phyloP scores from a whole-genome alignment of 2,329 filamentous ascomycete genomes.

The Calonectria ilicicola region DNA sequence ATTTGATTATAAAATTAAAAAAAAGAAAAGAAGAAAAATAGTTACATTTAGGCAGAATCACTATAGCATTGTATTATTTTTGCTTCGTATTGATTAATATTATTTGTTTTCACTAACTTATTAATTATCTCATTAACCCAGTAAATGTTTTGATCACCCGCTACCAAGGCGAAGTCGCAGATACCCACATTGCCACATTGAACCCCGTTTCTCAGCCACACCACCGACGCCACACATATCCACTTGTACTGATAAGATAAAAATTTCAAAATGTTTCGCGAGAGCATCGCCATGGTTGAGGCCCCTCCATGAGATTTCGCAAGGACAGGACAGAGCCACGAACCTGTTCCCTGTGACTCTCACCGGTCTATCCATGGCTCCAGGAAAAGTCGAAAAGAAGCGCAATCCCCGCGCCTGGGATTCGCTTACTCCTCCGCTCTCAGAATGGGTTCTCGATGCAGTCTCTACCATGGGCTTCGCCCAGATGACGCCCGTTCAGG shows the following conservation, averaged over 20 bases:
- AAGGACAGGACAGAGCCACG: not conserved
- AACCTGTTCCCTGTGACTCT: not conserved
- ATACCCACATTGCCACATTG: not conserved
- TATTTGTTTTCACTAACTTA: not conserved
- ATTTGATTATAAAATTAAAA: not conserved
- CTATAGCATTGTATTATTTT: not conserved
- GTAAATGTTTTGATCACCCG: not conserved
- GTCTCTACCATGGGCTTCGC: conserved; percentile 86
- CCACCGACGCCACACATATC: conserved; percentile 24
- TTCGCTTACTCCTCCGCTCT: conserved; percentile 52
- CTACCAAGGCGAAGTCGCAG: not conserved
- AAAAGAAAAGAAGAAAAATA: not conserved
- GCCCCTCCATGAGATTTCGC: conserved; percentile 34
- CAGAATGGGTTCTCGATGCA: conserved; percentile 84
- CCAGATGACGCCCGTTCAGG: conserved; percentile 94
- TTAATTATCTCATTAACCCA: not conserved
- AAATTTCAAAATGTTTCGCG: conserved; percentile 45
- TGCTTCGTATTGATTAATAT: not conserved
- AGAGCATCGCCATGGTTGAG: conserved; percentile 21
- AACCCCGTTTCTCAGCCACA: conserved; percentile 10
- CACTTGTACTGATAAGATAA: conserved; percentile 50
- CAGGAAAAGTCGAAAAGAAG: conserved; percentile 51
- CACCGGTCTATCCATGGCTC: conserved; percentile 42
- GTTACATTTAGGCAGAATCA: not conserved
- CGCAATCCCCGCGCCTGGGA: conserved; percentile 62